Base-by-base conservation (phyloP, 139 green algal species). In the Pseudopediastrum boryanum region DNA sequence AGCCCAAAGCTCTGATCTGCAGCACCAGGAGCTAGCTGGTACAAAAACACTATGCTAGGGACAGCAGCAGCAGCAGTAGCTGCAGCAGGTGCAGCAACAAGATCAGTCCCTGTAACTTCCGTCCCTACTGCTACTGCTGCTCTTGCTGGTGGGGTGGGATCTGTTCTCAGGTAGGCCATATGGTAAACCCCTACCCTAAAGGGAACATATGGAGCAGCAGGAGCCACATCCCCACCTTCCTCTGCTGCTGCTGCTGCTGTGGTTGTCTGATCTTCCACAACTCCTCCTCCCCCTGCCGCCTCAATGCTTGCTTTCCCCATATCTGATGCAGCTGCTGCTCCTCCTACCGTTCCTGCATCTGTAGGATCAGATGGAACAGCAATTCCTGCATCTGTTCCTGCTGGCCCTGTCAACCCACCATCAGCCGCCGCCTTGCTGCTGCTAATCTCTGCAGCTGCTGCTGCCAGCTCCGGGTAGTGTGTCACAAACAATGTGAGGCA, bases 401-500 rank as follows among this genome's bases (percentile, higher is more conserved):
- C 62, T 66, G 50, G 1, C 13, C 8, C 39, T 63, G 76, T 29
- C 50, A 52, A n/a, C n/a, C n/a, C n/a, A n/a, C n/a, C n/a, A n/a
- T n/a, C n/a, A n/a, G n/a, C n/a, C n/a, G n/a, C n/a, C n/a, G n/a
- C n/a, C n/a, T 29, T 70, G 52, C 63, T 72, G 71, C 42, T 54
- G 46, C 29, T 50, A 2, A n/a, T 23, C 13, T 5, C 36, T 39
- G 35, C 27, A 42, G 10, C 61, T 16, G 43, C 77, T 59, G 59
- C 79, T 66, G 23, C 66, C 13, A 98, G 86, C 65, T 91, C 89
- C 42, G 95, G 92, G 84, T 97, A 98, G 86, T 98, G 95, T 2
- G 95, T 98, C 36, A 95, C 92, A 80, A 98, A 98, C 23, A 98
- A 86, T 23, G 78, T 80, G 1, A 92, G 83, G 84, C 85, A 90